Evolutionary conservation across 2,329 filamentous ascomycete genomes (phyloP).

Genomic region (Pseudogymnoascus sp.): DNA sequence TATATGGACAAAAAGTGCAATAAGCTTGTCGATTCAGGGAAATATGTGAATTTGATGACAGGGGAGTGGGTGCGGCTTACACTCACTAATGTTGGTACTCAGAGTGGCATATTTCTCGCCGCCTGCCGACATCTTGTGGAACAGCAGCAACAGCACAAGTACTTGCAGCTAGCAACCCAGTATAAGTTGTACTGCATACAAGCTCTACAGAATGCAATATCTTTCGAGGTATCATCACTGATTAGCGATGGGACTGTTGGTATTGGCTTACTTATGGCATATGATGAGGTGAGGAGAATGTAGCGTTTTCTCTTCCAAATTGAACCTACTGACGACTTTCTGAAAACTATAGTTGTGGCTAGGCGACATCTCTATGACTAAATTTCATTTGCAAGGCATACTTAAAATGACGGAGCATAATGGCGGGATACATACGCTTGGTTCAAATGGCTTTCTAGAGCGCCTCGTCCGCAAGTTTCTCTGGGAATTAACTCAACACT

Average conservation of each 20-base stretch:
- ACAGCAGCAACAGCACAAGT: constrained; percentile 9
- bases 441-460: constrained; percentile 13
- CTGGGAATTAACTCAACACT: background rate
- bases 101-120: constrained; percentile 12
- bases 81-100: constrained; percentile 10
- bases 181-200: constrained; percentile 12
- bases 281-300: background rate
- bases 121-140: constrained; percentile 13
- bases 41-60: constrained; percentile 11
- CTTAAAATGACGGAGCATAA: constrained; percentile 15
- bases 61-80: constrained; percentile 15
- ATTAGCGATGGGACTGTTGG: constrained; percentile 6
- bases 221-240: background rate
- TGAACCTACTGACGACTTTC: background rate
- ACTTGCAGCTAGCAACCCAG: constrained; percentile 9
- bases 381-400: constrained; percentile 12
- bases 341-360: background rate
- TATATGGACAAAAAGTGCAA: background rate
- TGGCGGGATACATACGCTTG: constrained; percentile 12
- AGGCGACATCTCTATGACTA: constrained; percentile 11
- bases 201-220: constrained; percentile 9
- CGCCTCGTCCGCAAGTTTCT: constrained; percentile 10
- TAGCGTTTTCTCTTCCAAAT: background rate
- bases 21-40: background rate
- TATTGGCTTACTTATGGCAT: background rate